A percentile compares a stretch with the other conserved stretches of the same genome.
Conservation (phyloP, 495 filamentous ascomycete genomes). For the Xylaria venustula region DNA sequence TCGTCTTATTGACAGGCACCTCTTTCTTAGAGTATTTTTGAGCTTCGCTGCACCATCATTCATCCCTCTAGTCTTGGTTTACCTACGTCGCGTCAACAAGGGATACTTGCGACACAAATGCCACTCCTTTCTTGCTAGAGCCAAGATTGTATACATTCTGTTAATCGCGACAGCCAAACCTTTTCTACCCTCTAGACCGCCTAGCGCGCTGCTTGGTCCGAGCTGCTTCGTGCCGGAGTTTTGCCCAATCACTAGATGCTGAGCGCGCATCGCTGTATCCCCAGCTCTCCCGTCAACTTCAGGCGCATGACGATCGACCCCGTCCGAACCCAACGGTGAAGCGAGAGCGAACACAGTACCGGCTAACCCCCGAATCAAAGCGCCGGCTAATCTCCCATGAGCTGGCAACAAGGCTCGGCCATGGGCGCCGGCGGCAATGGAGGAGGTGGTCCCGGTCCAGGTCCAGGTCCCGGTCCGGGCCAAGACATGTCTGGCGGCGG, state of each 20-base stretch:
- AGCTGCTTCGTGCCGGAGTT: too few relatives aligned
- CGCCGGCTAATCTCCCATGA: slow-evolving; percentile 17
- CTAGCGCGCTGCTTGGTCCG: too few relatives aligned
- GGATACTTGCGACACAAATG: background rate
- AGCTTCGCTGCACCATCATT: background rate
- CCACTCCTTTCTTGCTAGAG: background rate
- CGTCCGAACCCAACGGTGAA: slow-evolving; percentile 23
- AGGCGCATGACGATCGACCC: slow-evolving; percentile 28
- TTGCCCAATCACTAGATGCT: slow-evolving; percentile 17
- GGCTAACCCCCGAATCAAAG: background rate
- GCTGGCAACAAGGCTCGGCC: slow-evolving; percentile 28
- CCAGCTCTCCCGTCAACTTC: background rate
- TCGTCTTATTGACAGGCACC: background rate
- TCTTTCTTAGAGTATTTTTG: background rate
- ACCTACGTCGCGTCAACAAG: background rate
- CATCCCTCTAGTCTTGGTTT: background rate
- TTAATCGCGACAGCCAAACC: background rate
- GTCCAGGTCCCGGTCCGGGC: slow-evolving; percentile 23
- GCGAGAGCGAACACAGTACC: slow-evolving; percentile 21
- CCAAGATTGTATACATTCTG: background rate
- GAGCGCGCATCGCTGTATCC: slow-evolving; percentile 1
- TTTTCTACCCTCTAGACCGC: background rate
- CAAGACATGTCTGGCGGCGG: slow-evolving; percentile 28
- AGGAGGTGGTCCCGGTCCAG: slow-evolving; percentile 16
- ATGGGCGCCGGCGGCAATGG: slow-evolving; percentile 31